Conservation (phyloP, 2,329 filamentous ascomycete species). For the Penicillium sp. region DNA sequence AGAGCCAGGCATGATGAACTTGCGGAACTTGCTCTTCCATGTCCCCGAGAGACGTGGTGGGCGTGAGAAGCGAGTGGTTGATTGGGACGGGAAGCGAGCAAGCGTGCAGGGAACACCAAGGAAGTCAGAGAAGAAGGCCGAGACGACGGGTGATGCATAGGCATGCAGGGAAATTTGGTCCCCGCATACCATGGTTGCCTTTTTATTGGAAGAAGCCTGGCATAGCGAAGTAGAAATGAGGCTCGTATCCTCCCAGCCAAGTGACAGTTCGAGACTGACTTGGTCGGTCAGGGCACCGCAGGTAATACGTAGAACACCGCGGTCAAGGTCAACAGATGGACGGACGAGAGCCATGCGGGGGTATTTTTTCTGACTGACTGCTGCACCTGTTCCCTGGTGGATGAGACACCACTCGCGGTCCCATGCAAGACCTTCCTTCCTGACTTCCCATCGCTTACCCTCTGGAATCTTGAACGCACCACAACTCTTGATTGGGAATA, state of each 20-base stretch:
- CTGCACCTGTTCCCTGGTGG: constrained; percentile 81
- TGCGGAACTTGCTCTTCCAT: constrained; percentile 26
- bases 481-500: constrained; percentile 96
- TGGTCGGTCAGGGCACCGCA: constrained; percentile 41
- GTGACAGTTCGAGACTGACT: constrained; percentile 41
- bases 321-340: constrained; percentile 72
- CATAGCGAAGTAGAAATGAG: constrained; percentile 70
- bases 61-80: constrained; percentile 71
- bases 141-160: constrained; percentile 70
- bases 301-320: constrained; percentile 66
- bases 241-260: constrained; percentile 36
- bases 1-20: constrained; percentile 53
- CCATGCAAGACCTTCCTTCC: constrained; percentile 83
- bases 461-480: constrained; percentile 73
- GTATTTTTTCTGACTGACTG: constrained; percentile 85
- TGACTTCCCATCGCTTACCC: constrained; percentile 72
- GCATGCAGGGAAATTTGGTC: constrained; percentile 73
- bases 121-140: constrained; percentile 74
- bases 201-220: constrained; percentile 36
- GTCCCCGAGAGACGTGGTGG: constrained; percentile 61
- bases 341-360: constrained; percentile 84
- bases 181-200: constrained; percentile 75
- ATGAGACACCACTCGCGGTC: constrained; percentile 96
- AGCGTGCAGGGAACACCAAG: constrained; percentile 81
- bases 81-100: constrained; percentile 77